Base-by-base conservation (phyloP, 192 early-diverging fungal species). In the Gigaspora rosea region DNA sequence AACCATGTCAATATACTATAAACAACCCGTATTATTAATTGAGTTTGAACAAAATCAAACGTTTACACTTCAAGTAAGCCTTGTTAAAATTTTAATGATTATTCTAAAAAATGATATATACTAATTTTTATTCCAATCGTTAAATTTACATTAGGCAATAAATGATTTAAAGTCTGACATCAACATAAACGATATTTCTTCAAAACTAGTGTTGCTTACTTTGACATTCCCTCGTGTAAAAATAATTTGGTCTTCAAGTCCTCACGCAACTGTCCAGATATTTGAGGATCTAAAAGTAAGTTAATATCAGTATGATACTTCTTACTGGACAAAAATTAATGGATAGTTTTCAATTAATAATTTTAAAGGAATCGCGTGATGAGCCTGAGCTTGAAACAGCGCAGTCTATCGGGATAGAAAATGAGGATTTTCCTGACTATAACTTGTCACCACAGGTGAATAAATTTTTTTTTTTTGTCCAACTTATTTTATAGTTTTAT, bases 41-140 rank as follows among this genome's bases (percentile, higher is more conserved):
- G 97, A 99, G 81, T 98, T 98, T 83, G 93, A 96, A 59, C 82
- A 89, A 68, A 90, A 90, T 73, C 93, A 92, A 78, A 88, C 94
- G 27, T 96, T 97, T 67, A 88, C 91, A 50, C 82, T 94, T 68
- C 89, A 89, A 81, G 89, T 90, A 79, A 78, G 82, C 46, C 69
- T 72, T 12, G 10, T 49, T 66, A 56, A n/a, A 13, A 18, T 50
- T 61, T 82, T 58, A 27, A 20, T 71, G 8, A 41, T 35, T 56
- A 41, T 69, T n/a, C 32, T 22, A 48, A n/a, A 27, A 35, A 48
- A 49, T n/a, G 33, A 3, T 8, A 12, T 46, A 11, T 2, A 27
- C 11, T 9, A 35, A 33, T 9, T 4, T 22, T 32, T 22, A 10
- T 36, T 15, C 8, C n/a, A 18, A 41, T 20, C 12, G 2, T 35